A percentile compares a stretch with the other conserved stretches of the same genome.
phyloP scores from a whole-genome alignment of 371 early-diverging fungal species.

The Zychaea mexicana region DNA sequence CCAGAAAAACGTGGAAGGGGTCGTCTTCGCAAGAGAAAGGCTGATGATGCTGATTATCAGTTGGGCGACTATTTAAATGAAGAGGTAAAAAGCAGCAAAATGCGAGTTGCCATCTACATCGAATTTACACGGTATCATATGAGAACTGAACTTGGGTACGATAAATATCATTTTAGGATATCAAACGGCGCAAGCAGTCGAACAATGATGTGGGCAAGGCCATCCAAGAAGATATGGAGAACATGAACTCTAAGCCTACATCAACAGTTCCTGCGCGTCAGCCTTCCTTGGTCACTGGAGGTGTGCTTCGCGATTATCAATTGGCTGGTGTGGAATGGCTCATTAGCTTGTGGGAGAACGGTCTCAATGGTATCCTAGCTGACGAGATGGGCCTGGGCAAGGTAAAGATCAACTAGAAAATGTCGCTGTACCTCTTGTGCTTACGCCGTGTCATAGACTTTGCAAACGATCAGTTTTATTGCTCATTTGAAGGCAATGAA shows the following conservation, averaged over 20 bases:
- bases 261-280: conserved; percentile 68
- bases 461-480: conserved; percentile 96
- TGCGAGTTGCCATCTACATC: too few species aligned
- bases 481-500: conserved; percentile 80
- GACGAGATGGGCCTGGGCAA: conserved; percentile 99
- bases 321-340: conserved; percentile 98
- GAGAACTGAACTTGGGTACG: too few species aligned
- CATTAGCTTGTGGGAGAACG: conserved; percentile 95
- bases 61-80: conserved; percentile 62
- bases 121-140: too few species aligned
- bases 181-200: conserved; percentile 42
- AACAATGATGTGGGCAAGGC: conserved; percentile 35
- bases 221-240: conserved; percentile 29
- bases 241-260: neutral
- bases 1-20: conserved; percentile 12
- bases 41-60: conserved; percentile 54
- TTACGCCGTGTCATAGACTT: conserved; percentile 61
- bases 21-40: conserved; percentile 38
- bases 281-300: conserved; percentile 81
- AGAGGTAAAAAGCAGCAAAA: conserved; percentile 32
- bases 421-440: too few species aligned
- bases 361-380: conserved; percentile 97
- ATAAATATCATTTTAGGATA: too few species aligned
- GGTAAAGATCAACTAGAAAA: too few species aligned
- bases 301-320: conserved; percentile 92